Conservation (phyloP, 202 grass and related monocot genomes). For the Miscanthus sacchariflorus region DNA sequence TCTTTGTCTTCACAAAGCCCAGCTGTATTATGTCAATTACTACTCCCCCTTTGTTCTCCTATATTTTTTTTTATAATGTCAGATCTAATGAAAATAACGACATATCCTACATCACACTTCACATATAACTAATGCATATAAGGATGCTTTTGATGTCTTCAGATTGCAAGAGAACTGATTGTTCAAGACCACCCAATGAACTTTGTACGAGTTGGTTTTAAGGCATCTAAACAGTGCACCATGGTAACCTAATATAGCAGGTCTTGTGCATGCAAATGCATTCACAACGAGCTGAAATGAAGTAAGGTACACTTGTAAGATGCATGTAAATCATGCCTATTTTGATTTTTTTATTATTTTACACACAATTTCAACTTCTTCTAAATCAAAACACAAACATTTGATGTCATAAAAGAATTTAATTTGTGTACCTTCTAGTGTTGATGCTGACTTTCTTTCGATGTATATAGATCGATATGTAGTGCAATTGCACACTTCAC, state of each 20-base stretch:
- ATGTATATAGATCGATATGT: too few species aligned
- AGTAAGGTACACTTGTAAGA: neutral
- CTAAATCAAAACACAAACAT: neutral
- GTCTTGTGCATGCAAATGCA: neutral
- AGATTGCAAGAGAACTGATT: neutral
- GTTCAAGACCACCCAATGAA: neutral
- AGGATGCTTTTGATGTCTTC: neutral
- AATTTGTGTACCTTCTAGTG: neutral
- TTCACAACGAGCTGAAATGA: neutral
- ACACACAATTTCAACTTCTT: too few species aligned
- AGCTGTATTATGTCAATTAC: neutral
- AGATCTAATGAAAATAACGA: neutral
- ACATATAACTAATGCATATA: neutral
- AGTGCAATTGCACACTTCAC: too few species aligned
- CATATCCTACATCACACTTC: neutral
- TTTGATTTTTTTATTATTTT: neutral
- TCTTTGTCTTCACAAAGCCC: neutral
- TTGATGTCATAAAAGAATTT: neutral
- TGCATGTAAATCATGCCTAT: neutral
- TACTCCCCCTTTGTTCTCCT: neutral
- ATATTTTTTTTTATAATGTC: neutral
- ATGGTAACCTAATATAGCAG: neutral
- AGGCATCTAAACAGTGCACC: neutral
- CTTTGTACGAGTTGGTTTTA: neutral
- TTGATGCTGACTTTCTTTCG: neutral